Evolutionary conservation across 352 stramenopile species (phyloP).

Genomic region (Thalassiosira exigua): DNA sequence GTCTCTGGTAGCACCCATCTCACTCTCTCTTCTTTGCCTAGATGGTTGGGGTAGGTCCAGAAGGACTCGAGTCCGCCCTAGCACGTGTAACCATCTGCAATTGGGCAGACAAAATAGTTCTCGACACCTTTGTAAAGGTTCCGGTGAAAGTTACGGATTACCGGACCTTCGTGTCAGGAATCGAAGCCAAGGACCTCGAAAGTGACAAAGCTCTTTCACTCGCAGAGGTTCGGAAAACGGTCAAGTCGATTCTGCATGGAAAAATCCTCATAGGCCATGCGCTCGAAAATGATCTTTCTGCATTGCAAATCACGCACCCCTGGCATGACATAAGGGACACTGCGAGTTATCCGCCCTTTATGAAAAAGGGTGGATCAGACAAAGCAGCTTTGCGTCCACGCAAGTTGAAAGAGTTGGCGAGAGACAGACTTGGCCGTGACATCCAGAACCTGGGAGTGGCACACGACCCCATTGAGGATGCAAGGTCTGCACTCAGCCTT

Average conservation of each 20-base stretch:
- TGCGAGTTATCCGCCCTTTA: slow-evolving; percentile 84
- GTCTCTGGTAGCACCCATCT: neutral
- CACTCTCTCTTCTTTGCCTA: slow-evolving; percentile 76
- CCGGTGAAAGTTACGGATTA: slow-evolving; percentile 87
- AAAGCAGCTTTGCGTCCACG: slow-evolving; percentile 50
- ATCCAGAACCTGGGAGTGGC: slow-evolving; percentile 66
- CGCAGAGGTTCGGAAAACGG: slow-evolving; percentile 67
- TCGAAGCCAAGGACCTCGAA: slow-evolving; percentile 81
- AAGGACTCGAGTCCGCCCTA: slow-evolving; percentile 80
- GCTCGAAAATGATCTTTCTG: slow-evolving; percentile 87
- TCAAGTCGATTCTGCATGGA: slow-evolving; percentile 78
- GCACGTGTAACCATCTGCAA: slow-evolving; percentile 87
- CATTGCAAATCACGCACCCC: slow-evolving; percentile 85
- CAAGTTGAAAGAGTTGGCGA: slow-evolving; percentile 82
- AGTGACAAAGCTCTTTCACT: slow-evolving; percentile 64
- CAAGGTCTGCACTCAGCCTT: slow-evolving; percentile 71
- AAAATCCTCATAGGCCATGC: slow-evolving; percentile 90
- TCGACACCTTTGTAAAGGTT: slow-evolving; percentile 86
- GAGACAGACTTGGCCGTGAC: slow-evolving; percentile 52
- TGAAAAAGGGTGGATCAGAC: slow-evolving; percentile 57
- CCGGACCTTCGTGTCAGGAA: slow-evolving; percentile 87
- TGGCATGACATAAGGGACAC: slow-evolving; percentile 85
- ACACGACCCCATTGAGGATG: slow-evolving; percentile 80
- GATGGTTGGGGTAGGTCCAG: slow-evolving; percentile 88
- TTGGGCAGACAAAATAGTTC: slow-evolving; percentile 81